Conservation (phyloP, 345 rosid species). For the Odontarrhena argentea region DNA sequence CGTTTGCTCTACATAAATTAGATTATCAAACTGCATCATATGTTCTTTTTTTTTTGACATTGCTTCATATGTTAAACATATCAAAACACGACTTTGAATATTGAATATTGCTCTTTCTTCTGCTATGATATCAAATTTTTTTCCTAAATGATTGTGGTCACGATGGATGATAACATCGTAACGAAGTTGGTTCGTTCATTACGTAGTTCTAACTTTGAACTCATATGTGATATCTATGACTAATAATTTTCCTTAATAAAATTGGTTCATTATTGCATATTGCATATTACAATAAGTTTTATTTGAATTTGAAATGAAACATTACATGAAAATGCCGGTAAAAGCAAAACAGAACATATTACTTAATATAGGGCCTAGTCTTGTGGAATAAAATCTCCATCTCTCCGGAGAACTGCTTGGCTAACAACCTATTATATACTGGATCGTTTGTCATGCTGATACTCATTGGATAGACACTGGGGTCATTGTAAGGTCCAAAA, state of each 20-base stretch:
- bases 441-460: constrained; percentile 18
- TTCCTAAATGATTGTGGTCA: too few species aligned
- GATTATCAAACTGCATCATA: too few species aligned
- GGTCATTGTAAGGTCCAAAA: background rate
- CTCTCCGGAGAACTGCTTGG: constrained; percentile 16
- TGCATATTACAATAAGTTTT: constrained; percentile 12
- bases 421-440: background rate
- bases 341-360: background rate
- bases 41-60: too few species aligned
- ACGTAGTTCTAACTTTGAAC: too few species aligned
- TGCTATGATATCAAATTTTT: background rate
- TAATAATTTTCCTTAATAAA: too few species aligned
- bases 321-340: background rate
- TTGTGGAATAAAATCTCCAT: constrained; percentile 32
- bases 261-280: background rate
- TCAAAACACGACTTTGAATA: too few species aligned
- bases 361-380: background rate
- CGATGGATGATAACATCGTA: too few species aligned
- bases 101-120: constrained; percentile 1
- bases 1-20: too few species aligned
- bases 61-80: too few species aligned
- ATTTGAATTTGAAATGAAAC: background rate
- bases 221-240: too few species aligned
- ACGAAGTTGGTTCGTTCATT: too few species aligned
- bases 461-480: background rate